Evolutionary conservation across 2,329 filamentous ascomycete genomes (phyloP).

Genomic region (Ramularia endophylla): DNA sequence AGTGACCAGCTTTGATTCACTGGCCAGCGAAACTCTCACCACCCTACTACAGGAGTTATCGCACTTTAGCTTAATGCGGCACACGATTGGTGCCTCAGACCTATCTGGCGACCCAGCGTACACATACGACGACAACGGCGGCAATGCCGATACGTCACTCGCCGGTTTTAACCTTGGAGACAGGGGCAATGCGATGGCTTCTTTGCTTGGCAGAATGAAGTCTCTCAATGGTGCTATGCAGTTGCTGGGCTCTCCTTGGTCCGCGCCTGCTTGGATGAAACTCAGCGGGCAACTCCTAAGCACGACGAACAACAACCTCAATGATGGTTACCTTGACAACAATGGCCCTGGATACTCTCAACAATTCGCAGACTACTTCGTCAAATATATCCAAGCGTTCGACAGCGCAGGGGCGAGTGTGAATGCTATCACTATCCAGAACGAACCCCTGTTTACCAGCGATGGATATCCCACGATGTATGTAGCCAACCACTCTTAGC

Average conservation of each 20-base stretch:
- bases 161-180: conserved; percentile 14
- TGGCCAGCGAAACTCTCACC: conserved; percentile 8
- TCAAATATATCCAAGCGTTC: conserved; percentile 19
- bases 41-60: conserved; percentile 11
- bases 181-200: conserved; percentile 16
- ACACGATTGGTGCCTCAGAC: conserved; percentile 17
- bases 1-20: conserved; percentile 12
- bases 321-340: conserved; percentile 11
- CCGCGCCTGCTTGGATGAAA: conserved; percentile 21
- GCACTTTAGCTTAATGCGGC: conserved; percentile 17
- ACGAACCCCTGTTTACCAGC: conserved; percentile 10
- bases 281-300: conserved; percentile 9
- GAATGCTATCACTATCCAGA: conserved; percentile 18
- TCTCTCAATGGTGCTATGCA: conserved; percentile 9
- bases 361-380: conserved; percentile 17
- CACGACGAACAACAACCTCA: conserved; percentile 13
- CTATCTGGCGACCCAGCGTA: conserved; percentile 14
- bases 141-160: conserved; percentile 9
- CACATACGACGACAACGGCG: conserved; percentile 17
- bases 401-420: conserved; percentile 10
- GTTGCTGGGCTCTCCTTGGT: conserved; percentile 16
- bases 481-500: neutral
- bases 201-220: conserved; percentile 14
- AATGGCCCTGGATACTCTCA: conserved; percentile 12
- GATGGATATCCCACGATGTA: conserved; percentile 15